A percentile compares a stretch with the other conserved stretches of the same genome.
Conservation (phyloP, 176 grass and related monocot species). For the Typha latifolia region DNA sequence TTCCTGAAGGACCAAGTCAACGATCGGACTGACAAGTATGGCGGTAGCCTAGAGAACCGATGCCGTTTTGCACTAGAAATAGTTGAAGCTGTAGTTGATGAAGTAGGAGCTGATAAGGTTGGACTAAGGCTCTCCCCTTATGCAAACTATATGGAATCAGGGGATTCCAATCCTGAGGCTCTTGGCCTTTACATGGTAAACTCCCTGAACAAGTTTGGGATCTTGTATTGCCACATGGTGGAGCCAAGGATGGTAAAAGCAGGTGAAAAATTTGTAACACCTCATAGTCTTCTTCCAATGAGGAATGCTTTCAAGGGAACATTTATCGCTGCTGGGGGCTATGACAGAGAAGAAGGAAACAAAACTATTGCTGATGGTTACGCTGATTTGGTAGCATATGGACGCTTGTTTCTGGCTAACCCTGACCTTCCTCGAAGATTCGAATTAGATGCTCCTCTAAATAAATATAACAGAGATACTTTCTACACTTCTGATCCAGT, state of each 20-base stretch:
- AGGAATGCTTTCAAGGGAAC: conserved; percentile 43
- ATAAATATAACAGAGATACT: conserved; percentile 54
- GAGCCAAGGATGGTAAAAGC: conserved; percentile 44
- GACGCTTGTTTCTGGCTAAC: conserved; percentile 64
- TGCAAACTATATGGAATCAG: conserved; percentile 29
- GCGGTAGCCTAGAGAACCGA: conserved; percentile 61
- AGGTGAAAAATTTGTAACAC: conserved; percentile 33
- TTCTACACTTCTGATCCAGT: conserved; percentile 69
- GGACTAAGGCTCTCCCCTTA: conserved; percentile 74
- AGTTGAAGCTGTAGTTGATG: conserved; percentile 42
- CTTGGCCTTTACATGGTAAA: conserved; percentile 58
- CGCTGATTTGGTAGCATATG: conserved; percentile 63
- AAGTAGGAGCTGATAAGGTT: conserved; percentile 63
- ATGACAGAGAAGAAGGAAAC: conserved; percentile 50
- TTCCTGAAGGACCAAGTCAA: conserved; percentile 72
- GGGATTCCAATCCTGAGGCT: conserved; percentile 50
- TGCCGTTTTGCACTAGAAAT: conserved; percentile 67
- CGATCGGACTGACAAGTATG: conserved; percentile 54
- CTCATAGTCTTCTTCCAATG: conserved; percentile 35
- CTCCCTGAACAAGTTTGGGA: conserved; percentile 42
- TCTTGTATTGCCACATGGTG: conserved; percentile 57
- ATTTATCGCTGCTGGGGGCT: conserved; percentile 47
- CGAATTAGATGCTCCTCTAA: conserved; percentile 52
- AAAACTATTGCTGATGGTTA: conserved; percentile 35
- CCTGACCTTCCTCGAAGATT: conserved; percentile 62